Base-by-base conservation (phyloP, 495 filamentous ascomycete genomes). In the Cercophora newfieldiana region DNA sequence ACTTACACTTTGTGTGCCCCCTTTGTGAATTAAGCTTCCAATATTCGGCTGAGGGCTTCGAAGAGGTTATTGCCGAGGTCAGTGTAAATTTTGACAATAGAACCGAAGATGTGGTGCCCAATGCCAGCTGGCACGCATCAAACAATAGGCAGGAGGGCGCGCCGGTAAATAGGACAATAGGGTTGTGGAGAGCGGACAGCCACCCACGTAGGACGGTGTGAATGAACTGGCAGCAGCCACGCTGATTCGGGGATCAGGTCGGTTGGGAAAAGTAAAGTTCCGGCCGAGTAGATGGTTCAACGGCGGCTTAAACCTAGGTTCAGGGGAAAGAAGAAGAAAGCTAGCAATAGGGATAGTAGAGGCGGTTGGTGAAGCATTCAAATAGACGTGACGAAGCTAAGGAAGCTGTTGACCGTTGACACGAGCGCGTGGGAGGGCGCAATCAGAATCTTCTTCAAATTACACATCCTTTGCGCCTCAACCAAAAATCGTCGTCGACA, bases 61-160 rank as follows among this genome's bases (percentile, higher is more conserved):
- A 26, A n/a, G 21, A 8, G 8, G 10, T 22, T 53, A 3, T 26
- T 8, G 25, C 18, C 48, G 10, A 53, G n/a, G 16, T 53, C 50
- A 53, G 12, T 7, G 59, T 31, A 30, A 31, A 49, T 14, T 51
- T 58, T 18, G 28, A 65, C 48, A 53, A 26, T 55, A 18, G 12
- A 24, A 61, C 37, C 53, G 31, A 0, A 19, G 25, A 21, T 59
- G 58, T 66, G 59, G 62, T 69, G 67, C 70, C 70, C 70, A 66
- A 72, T 62, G 70, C 70, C 70, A 72, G 63, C 67, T 72, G 70
- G 64, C 67, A 64, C 28, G 57, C 37, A 60, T 65, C 28, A 4
- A 44, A 44, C 26, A 26, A 57, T 28, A 30, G 19, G 18, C 37
- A 18, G 50, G 21, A 22, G 50, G 50, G 24, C 24, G 50, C 21